Evolutionary conservation across 2,329 filamentous ascomycete genomes (phyloP), one percentile per base, ranked within the genome.

Genomic region (Ceratocystis huliohia): DNA sequence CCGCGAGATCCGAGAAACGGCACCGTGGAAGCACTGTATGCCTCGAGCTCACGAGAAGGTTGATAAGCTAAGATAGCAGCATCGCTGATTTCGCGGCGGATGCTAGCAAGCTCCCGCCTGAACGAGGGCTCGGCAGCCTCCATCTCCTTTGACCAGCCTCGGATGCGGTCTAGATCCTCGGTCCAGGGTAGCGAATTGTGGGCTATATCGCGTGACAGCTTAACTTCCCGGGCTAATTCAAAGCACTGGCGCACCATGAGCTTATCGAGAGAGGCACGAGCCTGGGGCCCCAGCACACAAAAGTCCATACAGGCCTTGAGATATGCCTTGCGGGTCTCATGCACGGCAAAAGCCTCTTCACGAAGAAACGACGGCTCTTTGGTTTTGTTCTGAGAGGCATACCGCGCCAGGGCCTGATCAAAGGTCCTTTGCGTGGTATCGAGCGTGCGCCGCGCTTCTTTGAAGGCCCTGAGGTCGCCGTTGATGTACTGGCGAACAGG

Each of bases 291-390:
- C 70, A 91, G 82, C 70, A 94, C 85, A 72, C 90, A 96, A 74
- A 92, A 97, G 75, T 99, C 94, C 84, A 99, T 86, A 15, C 90
- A 92, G 1, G 92, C 88, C 74, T 91, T 93, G 56, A 97, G 80
- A 74, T 99, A 99, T 41, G 86, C 84, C 73, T 94, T 95, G 67
- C 93, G 85, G 28, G 90, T 89, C 78, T 97, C 94, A 74, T 96
- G 94, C 46, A 97, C 84, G 73, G 94, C 87, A 72, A 99, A 99
- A 0, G 94, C 94, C 76, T 99, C 94, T 75, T 99, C 94, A 68
- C 94, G 84, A 66, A 99, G 79, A 0, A 91, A 84, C 0, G 91
- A 96, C 0, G 93, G 84, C 75, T 99, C 94, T 76, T 97, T 99
- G 5, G 90, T 87, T 79, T 96, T 97, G 70, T 87, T 88, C 75